Evolutionary conservation across 805 yeast genomes (phyloP).

Genomic region (Saturnispora saitoi): DNA sequence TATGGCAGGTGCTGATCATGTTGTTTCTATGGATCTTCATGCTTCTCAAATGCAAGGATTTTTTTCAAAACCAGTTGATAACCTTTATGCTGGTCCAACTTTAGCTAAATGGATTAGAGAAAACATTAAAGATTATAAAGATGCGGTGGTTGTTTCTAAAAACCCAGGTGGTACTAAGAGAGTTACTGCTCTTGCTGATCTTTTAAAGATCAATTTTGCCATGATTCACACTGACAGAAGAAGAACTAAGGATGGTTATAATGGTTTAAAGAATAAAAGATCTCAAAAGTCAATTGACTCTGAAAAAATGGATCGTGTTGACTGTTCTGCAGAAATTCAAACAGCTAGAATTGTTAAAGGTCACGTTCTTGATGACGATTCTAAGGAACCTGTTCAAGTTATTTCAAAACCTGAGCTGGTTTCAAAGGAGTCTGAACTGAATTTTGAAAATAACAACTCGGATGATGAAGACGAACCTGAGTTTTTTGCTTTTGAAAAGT

Average conservation of each 20-base stretch:
- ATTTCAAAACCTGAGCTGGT: constrained; percentile 14
- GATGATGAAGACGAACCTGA: constrained; percentile 80
- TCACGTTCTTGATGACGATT: constrained; percentile 84
- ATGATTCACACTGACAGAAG: constrained; percentile 98
- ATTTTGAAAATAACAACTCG: constrained; percentile 70
- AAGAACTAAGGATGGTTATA: constrained; percentile 62
- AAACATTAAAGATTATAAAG: constrained; percentile 74
- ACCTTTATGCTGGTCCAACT: constrained; percentile 92
- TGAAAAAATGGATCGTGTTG: constrained; percentile 46
- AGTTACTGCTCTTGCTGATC: constrained; percentile 96
- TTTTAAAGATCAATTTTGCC: constrained; percentile 90
- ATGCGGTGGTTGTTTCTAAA: constrained; percentile 95
- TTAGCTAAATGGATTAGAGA: constrained; percentile 93
- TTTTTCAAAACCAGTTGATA: constrained; percentile 94
- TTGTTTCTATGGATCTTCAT: constrained; percentile 90
- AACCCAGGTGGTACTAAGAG: constrained; percentile 99
- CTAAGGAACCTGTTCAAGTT: constrained; percentile 6
- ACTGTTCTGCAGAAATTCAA: constrained; percentile 72
- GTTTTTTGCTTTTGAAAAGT: constrained; percentile 59
- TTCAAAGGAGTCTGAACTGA: constrained; percentile 22
- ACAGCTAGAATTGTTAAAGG: constrained; percentile 96
- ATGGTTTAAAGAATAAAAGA: constrained; percentile 33
- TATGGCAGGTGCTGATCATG: constrained; percentile 99
- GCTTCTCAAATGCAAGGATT: constrained; percentile 99
- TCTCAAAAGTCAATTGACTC: constrained; percentile 31